Conservation (phyloP, 2,329 filamentous ascomycete genomes). For the Penicillium sp. region DNA sequence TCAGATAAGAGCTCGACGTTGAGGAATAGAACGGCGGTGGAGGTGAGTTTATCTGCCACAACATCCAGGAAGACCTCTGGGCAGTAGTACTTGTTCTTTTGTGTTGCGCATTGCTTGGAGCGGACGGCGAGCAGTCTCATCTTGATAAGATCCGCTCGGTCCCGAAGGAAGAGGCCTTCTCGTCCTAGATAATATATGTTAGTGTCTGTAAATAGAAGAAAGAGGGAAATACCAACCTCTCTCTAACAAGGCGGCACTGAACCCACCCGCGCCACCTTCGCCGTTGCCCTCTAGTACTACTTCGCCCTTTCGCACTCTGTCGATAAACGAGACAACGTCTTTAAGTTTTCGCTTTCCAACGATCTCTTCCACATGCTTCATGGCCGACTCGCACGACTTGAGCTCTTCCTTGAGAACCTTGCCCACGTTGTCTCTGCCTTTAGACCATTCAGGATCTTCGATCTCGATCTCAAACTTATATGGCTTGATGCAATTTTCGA, state of each 20-base stretch:
- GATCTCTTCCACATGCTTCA: conserved; percentile 70
- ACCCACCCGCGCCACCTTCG: conserved; percentile 83
- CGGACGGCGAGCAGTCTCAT: conserved; percentile 86
- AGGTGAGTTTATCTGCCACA: conserved; percentile 89
- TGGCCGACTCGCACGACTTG: conserved; percentile 74
- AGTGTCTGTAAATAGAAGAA: neutral
- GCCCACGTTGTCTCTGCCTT: conserved; percentile 79
- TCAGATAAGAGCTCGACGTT: conserved; percentile 96
- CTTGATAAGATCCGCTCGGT: conserved; percentile 84
- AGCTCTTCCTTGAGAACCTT: conserved; percentile 84
- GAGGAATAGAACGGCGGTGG: conserved; percentile 92
- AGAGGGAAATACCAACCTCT: conserved; percentile 60
- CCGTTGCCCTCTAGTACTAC: conserved; percentile 81
- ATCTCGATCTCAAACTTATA: conserved; percentile 98
- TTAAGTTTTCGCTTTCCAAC: conserved; percentile 81
- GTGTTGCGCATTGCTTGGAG: conserved; percentile 79
- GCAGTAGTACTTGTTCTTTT: conserved; percentile 93
- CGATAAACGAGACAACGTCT: conserved; percentile 88
- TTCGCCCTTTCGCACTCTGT: conserved; percentile 83
- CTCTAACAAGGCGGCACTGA: conserved; percentile 79
- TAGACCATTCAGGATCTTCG: conserved; percentile 82
- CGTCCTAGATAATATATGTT: conserved; percentile 59
- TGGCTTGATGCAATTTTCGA: conserved; percentile 98
- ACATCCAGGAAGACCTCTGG: conserved; percentile 98
- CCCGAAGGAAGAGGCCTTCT: conserved; percentile 90